Evolutionary conservation across 371 early-diverging fungal species (phyloP), one percentile per base, ranked within the genome.

Genomic region (Mucor velutinosus): DNA sequence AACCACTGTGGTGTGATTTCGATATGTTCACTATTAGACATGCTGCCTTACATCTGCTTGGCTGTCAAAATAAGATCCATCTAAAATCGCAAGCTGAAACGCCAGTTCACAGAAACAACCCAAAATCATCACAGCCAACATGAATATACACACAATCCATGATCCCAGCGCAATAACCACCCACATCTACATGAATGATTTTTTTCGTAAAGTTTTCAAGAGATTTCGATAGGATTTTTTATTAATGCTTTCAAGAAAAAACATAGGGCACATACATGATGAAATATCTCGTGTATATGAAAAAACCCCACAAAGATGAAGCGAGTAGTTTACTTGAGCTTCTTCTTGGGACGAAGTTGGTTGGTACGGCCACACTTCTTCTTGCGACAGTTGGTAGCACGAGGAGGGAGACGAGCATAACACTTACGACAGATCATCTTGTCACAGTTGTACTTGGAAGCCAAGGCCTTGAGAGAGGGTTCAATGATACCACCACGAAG

Each of bases 371-470:
- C 98, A 86, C 99, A 99, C 92, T 96, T 95, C 92, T 93, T 96
- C 97, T 99, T 99, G 78, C 99, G 92, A 92, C 99, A 99, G 95
- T 98, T 97, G 86, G 96, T 96, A 74, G 99, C 99, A 87, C 97
- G 94, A 70, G 96, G 96, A 66, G 97, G 98, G 67, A 97, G 92
- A 81, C 97, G 95, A 69, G 99, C 98, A 85, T 99, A 99, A 90
- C 99, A 95, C 86, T 97, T 97, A 83, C 98, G 94, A 94, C 98
- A 98, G 80, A 98, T 93, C 94, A 92, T 94, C 94, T 97, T 98
- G 63, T 98, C 98, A 91, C 97, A 96, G 93, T 96, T 95, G 92
- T 92, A 96, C 89, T 95, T 97, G 82, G 93, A 92, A 76, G 98
- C 98, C 70, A 98, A 89, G 69, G 92, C 94, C 89, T 93, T 95